Conservation (phyloP, 2,329 filamentous ascomycete genomes). For the Allantophomopsis lycopodina region DNA sequence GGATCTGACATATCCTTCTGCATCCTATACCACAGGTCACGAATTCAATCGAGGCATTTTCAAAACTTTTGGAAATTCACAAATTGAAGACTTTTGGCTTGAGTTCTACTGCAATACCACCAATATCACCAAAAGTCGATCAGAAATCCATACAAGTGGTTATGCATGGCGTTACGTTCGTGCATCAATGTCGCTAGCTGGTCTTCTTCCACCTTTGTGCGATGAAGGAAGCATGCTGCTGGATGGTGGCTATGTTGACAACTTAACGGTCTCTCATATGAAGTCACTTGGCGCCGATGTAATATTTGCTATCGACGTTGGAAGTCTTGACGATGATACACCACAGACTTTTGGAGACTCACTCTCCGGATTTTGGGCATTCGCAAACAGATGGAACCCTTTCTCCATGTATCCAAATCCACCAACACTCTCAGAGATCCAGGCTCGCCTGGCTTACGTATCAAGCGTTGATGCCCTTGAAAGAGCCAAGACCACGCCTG, state of each 20-base stretch:
- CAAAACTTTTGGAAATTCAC: slow-evolving; percentile 92
- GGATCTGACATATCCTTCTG: slow-evolving; percentile 89
- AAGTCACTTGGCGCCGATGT: slow-evolving; percentile 84
- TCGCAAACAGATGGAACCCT: slow-evolving; percentile 93
- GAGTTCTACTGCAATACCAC: slow-evolving; percentile 99
- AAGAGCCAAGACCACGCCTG: slow-evolving; percentile 77
- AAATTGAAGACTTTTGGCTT: slow-evolving; percentile 98
- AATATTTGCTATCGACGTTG: slow-evolving; percentile 93
- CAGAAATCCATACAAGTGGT: slow-evolving; percentile 87
- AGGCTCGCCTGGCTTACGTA: slow-evolving; percentile 87
- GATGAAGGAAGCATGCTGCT: slow-evolving; percentile 95
- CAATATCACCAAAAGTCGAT: slow-evolving; percentile 88
- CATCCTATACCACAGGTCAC: slow-evolving; percentile 94
- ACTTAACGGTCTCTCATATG: slow-evolving; percentile 94
- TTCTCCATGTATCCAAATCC: slow-evolving; percentile 83
- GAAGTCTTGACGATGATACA: slow-evolving; percentile 78
- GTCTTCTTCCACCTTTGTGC: slow-evolving; percentile 82
- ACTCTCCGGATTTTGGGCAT: slow-evolving; percentile 87
- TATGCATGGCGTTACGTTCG: slow-evolving; percentile 97
- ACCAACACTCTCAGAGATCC: slow-evolving; percentile 89
- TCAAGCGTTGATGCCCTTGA: slow-evolving; percentile 90
- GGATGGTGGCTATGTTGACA: slow-evolving; percentile 94
- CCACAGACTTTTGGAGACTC: slow-evolving; percentile 91
- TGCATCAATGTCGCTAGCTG: slow-evolving; percentile 92
- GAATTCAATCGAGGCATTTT: slow-evolving; percentile 99